phyloP scores from a whole-genome alignment of 2,329 filamentous ascomycete genomes.

The Fusarium nygamai region DNA sequence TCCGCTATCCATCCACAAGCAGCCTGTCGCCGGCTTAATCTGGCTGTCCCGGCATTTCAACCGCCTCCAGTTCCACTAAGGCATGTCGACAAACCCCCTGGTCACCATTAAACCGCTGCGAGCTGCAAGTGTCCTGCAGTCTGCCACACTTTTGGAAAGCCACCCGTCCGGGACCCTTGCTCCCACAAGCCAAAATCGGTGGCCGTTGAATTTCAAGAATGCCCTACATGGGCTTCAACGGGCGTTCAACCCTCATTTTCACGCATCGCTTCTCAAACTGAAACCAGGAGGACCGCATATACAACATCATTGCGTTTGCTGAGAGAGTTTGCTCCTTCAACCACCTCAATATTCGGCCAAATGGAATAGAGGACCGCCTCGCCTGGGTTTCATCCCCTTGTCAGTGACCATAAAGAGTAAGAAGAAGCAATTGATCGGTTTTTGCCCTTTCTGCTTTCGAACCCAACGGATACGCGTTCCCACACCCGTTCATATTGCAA shows the following conservation, averaged over 20 bases:
- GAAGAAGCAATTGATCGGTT: constrained; percentile 7
- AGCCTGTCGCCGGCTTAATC: constrained; percentile 34
- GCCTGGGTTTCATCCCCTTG: constrained; percentile 30
- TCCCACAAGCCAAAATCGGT: constrained; percentile 26
- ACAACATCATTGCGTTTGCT: constrained; percentile 7
- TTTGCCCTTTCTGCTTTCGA: constrained; percentile 7
- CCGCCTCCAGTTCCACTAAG: constrained; percentile 12
- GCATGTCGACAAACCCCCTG: constrained; percentile 17
- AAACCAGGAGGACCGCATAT: constrained; percentile 12
- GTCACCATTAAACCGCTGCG: constrained; percentile 24
- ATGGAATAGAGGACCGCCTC: constrained; percentile 23
- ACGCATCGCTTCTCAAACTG: constrained; percentile 28
- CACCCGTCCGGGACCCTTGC: constrained; percentile 19
- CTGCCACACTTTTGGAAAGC: constrained; percentile 27
- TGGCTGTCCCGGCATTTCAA: constrained; percentile 33
- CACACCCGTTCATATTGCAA: constrained; percentile 12
- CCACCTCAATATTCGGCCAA: constrained; percentile 20
- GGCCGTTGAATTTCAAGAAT: constrained; percentile 26
- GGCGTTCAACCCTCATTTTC: constrained; percentile 20
- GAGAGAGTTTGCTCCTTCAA: constrained; percentile 21
- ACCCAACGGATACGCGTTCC: constrained; percentile 14
- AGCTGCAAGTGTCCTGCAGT: constrained; percentile 24
- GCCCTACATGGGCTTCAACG: constrained; percentile 23
- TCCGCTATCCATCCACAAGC: background rate
- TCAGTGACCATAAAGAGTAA: background rate